Evolutionary conservation across 768 basidiomycete species (phyloP).

Genomic region (Mycena latifolia): DNA sequence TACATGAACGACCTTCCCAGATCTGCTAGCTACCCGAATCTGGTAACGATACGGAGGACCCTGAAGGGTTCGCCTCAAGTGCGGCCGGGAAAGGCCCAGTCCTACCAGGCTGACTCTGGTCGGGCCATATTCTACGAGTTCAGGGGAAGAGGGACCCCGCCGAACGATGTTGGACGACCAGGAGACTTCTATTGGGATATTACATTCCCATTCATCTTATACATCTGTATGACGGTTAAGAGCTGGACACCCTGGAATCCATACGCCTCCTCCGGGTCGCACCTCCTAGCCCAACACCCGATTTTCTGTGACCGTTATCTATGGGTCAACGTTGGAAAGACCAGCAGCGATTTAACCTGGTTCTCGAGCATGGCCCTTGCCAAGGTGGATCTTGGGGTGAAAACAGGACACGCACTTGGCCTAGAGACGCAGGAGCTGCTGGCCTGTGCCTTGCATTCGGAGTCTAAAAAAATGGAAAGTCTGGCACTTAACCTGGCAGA

Average conservation of each 20-base stretch:
- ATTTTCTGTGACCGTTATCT: background rate
- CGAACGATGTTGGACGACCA: constrained; percentile 15
- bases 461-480: background rate
- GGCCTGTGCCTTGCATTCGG: background rate
- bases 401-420: background rate
- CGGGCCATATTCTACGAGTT: constrained; percentile 21
- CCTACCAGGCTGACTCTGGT: background rate
- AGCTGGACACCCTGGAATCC: background rate
- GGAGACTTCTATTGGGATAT: constrained; percentile 29
- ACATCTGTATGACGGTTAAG: background rate
- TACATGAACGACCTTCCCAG: background rate
- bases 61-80: background rate
- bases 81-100: background rate
- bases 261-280: background rate
- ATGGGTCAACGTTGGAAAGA: background rate
- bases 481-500: background rate
- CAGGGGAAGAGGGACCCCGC: constrained; percentile 20
- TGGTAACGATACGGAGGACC: background rate
- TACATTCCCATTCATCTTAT: constrained; percentile 13
- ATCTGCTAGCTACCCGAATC: background rate
- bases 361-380: background rate
- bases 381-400: background rate
- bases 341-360: background rate
- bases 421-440: background rate
- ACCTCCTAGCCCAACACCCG: background rate